Conservation (phyloP, 2,329 filamentous ascomycete species). For the Dactylellina haptotyla region DNA sequence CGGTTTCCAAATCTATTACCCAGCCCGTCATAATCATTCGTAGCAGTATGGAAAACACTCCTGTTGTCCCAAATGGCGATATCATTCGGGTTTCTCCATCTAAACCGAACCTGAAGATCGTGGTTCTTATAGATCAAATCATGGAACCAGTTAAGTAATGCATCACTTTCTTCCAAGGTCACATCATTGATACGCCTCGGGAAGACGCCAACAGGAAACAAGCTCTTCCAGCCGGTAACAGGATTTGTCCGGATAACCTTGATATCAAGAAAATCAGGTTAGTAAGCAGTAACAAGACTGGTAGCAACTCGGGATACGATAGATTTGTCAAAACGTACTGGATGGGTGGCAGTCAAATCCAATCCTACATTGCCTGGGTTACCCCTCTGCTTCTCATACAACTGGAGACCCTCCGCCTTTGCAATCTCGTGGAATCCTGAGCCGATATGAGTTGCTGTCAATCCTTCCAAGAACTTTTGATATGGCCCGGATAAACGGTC, state of each 20-base stretch:
- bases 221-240: slow-evolving; percentile 68
- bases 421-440: slow-evolving; percentile 67
- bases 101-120: slow-evolving; percentile 68
- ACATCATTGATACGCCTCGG: slow-evolving; percentile 69
- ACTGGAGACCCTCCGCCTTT: slow-evolving; percentile 63
- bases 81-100: slow-evolving; percentile 59
- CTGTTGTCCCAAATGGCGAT: slow-evolving; percentile 75
- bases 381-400: slow-evolving; percentile 61
- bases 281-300: not conserved
- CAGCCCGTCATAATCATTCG: slow-evolving; percentile 70
- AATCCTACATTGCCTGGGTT: slow-evolving; percentile 66
- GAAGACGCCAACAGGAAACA: slow-evolving; percentile 68
- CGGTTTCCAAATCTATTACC: slow-evolving; percentile 67
- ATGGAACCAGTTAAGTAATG: slow-evolving; percentile 66
- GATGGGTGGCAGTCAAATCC: slow-evolving; percentile 66
- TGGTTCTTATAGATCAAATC: slow-evolving; percentile 68
- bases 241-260: slow-evolving; percentile 67
- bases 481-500: slow-evolving; percentile 70
- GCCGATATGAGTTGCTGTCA: slow-evolving; percentile 69
- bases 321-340: slow-evolving; percentile 60
- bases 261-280: not conserved
- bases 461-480: slow-evolving; percentile 69
- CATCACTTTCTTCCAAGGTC: slow-evolving; percentile 67
- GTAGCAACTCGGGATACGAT: not conserved
- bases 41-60: slow-evolving; percentile 70